These are phyloP conservation scores for Sutorius australiensis DNA, from an alignment of 768 basidiomycete species.

Conservation along the genomic window DNA sequence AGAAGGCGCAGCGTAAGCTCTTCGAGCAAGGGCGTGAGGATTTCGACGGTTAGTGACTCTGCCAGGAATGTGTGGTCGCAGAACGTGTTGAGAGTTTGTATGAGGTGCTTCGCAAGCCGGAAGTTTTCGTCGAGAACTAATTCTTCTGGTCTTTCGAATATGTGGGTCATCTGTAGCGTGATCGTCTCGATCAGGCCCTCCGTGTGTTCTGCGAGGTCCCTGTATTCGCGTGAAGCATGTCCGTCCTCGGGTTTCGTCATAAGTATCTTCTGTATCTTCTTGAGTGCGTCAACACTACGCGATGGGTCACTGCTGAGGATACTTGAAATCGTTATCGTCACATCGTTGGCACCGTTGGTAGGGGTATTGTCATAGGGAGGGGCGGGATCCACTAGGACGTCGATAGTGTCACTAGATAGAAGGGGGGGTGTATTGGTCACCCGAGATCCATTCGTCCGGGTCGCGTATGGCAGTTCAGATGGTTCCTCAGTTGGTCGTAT, in stretches of 20 bases:
- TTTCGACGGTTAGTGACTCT: constrained; percentile 80
- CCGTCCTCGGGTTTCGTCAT: constrained; percentile 72
- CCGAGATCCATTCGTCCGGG: constrained; percentile 16
- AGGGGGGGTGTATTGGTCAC: constrained; percentile 12
- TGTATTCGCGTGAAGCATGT: constrained; percentile 64
- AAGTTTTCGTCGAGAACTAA: constrained; percentile 76
- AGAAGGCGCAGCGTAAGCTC: constrained; percentile 88
- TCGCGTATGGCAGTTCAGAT: constrained; percentile 31
- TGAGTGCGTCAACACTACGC: constrained; percentile 88
- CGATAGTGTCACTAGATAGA: constrained; percentile 24
- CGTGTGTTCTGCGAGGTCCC: constrained; percentile 72
- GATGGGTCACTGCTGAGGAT: constrained; percentile 84
- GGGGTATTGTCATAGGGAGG: constrained; percentile 23
- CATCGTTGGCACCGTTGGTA: constrained; percentile 44
- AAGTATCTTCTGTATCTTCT: constrained; percentile 86
- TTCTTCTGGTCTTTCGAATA: constrained; percentile 80
- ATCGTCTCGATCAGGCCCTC: constrained; percentile 88
- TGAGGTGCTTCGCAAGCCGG: constrained; percentile 93
- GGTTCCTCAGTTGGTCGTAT: constrained; percentile 24
- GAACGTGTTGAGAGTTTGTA: constrained; percentile 92
- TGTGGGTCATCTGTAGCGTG: constrained; percentile 85
- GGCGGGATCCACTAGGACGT: constrained; percentile 34
- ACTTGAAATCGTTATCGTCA: constrained; percentile 80
- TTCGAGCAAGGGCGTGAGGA: constrained; percentile 81
- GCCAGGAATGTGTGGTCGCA: constrained; percentile 88